These are phyloP conservation scores for Claviceps spartinae DNA, from an alignment of 2,329 filamentous ascomycete species.

Conservation along the genomic window DNA sequence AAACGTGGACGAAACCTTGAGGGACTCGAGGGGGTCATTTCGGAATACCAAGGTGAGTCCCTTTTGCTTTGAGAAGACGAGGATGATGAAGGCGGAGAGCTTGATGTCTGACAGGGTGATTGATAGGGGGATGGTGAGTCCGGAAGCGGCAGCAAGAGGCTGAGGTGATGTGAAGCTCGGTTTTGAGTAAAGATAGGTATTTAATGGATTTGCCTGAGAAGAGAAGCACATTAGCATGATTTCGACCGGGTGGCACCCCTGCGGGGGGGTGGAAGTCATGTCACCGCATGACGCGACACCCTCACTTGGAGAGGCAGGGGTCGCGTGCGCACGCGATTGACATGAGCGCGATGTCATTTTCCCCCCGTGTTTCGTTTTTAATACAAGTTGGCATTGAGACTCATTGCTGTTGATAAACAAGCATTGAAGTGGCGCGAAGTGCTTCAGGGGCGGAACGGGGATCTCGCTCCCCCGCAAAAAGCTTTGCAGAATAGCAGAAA, in stretches of 20 bases:
- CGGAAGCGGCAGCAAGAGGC: constrained; percentile 79
- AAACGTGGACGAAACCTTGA: constrained; percentile 97
- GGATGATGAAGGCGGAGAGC: constrained; percentile 88
- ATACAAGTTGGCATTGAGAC: no score
- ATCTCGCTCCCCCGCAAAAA: background rate
- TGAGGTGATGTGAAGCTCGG: constrained; percentile 86
- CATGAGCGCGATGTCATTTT: background rate
- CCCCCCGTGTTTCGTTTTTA: no score
- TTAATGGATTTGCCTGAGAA: constrained; percentile 73
- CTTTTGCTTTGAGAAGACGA: constrained; percentile 96
- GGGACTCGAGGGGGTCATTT: constrained; percentile 92
- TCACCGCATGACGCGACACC: constrained; percentile 4
- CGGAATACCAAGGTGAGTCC: constrained; percentile 92
- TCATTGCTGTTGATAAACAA: background rate
- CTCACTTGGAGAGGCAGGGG: background rate
- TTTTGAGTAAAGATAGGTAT: constrained; percentile 87
- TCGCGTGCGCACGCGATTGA: background rate
- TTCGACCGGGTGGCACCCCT: background rate
- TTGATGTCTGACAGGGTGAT: constrained; percentile 95
- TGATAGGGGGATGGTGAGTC: constrained; percentile 91
- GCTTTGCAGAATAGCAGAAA: background rate
- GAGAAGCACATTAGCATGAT: constrained; percentile 2
- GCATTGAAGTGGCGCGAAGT: background rate
- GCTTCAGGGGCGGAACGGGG: background rate
- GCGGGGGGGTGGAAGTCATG: background rate